Percentiles rank a stretch among this genome's conserved stretches.
Conservation (phyloP, 371 early-diverging fungal species). For the Blyttiomyces sp. region DNA sequence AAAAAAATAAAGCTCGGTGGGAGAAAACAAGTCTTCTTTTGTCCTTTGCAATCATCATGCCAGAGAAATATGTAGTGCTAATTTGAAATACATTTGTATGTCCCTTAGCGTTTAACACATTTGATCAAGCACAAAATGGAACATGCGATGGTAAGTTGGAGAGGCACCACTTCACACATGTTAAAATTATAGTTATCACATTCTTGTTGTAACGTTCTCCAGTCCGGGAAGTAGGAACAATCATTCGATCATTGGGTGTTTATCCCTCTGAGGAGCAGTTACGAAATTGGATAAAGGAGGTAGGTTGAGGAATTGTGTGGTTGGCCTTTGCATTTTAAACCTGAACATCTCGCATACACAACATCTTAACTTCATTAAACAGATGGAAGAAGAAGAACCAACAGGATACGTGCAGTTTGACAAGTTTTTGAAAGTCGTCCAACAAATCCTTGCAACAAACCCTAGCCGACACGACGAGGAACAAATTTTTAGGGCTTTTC, state of each 20-base stretch:
- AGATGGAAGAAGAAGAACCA: constrained; percentile 50
- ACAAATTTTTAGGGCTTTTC: constrained; percentile 44
- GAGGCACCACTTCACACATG: neutral
- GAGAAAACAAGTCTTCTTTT: too few species aligned
- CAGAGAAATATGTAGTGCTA: too few species aligned
- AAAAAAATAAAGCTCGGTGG: too few species aligned
- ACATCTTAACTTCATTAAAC: neutral
- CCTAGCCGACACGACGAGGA: constrained; percentile 38
- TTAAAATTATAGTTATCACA: neutral
- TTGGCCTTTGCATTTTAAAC: too few species aligned
- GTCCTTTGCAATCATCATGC: too few species aligned
- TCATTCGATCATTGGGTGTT: constrained; percentile 39
- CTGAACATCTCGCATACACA: too few species aligned
- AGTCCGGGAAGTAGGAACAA: constrained; percentile 46
- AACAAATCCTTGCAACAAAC: constrained; percentile 19
- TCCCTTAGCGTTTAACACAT: constrained; percentile 39
- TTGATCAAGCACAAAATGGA: constrained; percentile 42
- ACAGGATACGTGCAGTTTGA: constrained; percentile 39
- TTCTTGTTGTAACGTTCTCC: too few species aligned
- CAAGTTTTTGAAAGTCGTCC: constrained; percentile 26
- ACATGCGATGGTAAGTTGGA: constrained; percentile 37
- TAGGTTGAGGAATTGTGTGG: constrained; percentile 4
- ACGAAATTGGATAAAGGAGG: constrained; percentile 36
- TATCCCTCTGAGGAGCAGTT: constrained; percentile 44
- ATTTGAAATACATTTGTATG: too few species aligned